Evolutionary conservation across 495 filamentous ascomycete genomes (phyloP), one percentile per base, ranked within the genome.

Genomic region (Amorphotheca resinae): DNA sequence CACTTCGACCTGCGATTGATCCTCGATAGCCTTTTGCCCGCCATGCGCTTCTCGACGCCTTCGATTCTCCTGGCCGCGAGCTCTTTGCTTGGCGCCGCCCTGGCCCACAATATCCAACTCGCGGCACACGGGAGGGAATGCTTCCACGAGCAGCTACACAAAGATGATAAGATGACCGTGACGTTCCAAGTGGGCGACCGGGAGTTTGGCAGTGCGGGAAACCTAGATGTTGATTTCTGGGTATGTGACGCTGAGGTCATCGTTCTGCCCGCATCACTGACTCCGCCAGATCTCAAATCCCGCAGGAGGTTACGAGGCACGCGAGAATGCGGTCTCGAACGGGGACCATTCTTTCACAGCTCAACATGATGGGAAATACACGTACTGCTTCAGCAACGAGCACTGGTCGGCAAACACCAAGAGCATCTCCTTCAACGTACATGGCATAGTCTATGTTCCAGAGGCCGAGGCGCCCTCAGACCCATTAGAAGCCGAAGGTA

Each of bases 361-460:
- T 25, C 66, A 72, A 34, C 60, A 74, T 55, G 91, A 98, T 62
- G 91, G 91, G 45, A 83, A 82, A 62, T 94, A 83, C 69, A 67
- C 75, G 45, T 98, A 98, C 75, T 98, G 91, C 75, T 98, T 98
- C 73, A 93, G 87, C 63, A 98, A 98, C 59, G 91, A 96, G 67
- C 79, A 88, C 57, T 95, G 86, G 80, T 79, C 78, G 38, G 84
- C 84, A 21, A 82, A 78, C 57, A 87, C 77, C 53, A 98, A 98
- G 67, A 93, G 96, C 58, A 88, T 98, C 26, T 91, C 85, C 33
- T 98, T 98, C 72, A 96, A 98, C 61, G 91, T 98, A 17, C 91
- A 98, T 62, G 91, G 91, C 43, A 89, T 96, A 49, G 93, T 98
- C 49, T 96, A 96, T 64, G 86, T 98, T 31, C 81, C 87, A 2